Conservation (phyloP, 164 flowering plant species). For the Brasenia schreberi region DNA sequence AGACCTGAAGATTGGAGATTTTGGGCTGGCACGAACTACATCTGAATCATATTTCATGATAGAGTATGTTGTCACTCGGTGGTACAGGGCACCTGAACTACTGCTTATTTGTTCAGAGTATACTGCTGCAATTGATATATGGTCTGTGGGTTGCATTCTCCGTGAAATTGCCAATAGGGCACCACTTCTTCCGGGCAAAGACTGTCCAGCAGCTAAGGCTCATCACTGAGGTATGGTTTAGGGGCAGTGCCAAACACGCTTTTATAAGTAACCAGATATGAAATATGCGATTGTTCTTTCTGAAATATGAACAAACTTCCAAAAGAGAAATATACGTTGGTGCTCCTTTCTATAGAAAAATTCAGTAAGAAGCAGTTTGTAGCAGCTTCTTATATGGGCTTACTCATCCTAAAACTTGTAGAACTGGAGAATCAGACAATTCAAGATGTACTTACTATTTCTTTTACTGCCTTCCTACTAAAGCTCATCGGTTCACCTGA, state of each 20-base stretch:
- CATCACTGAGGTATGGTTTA: slow-evolving; percentile 59
- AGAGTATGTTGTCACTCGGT: slow-evolving; percentile 94
- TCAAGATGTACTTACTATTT: background rate
- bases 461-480: slow-evolving; percentile 4
- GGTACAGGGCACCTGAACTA: slow-evolving; percentile 97
- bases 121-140: slow-evolving; percentile 90
- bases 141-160: slow-evolving; percentile 95
- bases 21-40: slow-evolving; percentile 94
- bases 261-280: no score
- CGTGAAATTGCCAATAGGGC: slow-evolving; percentile 76
- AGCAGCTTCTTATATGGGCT: background rate
- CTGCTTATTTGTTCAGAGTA: slow-evolving; percentile 94
- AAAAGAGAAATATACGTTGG: no score
- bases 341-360: background rate
- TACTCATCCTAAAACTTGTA: background rate
- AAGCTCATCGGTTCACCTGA: slow-evolving; percentile 94
- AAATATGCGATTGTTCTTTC: no score
- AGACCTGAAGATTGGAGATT: slow-evolving; percentile 90
- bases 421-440: background rate
- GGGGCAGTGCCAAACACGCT: no score
- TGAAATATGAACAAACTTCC: no score
- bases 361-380: background rate
- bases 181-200: slow-evolving; percentile 82
- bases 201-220: slow-evolving; percentile 82
- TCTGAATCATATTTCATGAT: slow-evolving; percentile 99